Base-by-base conservation (phyloP, 2,329 filamentous ascomycete species). In the Graphilbum sp. region DNA sequence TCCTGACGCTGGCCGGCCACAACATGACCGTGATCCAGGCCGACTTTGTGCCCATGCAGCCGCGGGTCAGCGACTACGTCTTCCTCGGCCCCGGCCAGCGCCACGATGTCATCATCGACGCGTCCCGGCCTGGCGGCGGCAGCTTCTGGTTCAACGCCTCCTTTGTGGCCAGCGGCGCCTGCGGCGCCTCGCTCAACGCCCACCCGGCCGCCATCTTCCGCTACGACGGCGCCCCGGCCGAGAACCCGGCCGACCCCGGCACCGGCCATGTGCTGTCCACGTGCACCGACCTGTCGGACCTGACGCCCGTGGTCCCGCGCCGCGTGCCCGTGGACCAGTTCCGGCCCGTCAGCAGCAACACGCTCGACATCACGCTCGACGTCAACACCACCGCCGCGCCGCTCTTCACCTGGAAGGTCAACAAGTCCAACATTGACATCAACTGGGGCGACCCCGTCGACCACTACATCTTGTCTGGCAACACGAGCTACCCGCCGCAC, bases 21-120 rank as follows among this genome's bases (percentile, higher is more conserved):
- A 53, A 53, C 13, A 53, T 72, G 44, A 66, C 60, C 2, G 57
- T 73, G 38, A 66, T 72, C 38, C 56, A 62, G 3, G 57, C 58
- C 38, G 68, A 72, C 45, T 60, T 68, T 30, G 64, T 70, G 3
- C 61, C 64, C 1, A 53, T 69, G 39, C 49, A 61, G 36, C 66
- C 71, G 3, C 54, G 61, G 34, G 56, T 57, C 1, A 64, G 64
- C 1, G 53, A 60, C 10, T 53, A 60, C 15, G 50, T 75, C 18
- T 66, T 61, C 34, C 54, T 75, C 11, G 67, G 55, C 17, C 58
- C 72, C 42, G 61, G 53, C 39, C 60, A 51, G 46, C 51, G 59
- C 11, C 55, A 54, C 41, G 62, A 67, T 43, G 52, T 67, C 9
- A 54, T 64, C 37, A 63, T 69, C 37, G 56, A 62, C 34, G 63